Conservation (phyloP, 108 stramenopile species). For the Skeletonema potamos region DNA sequence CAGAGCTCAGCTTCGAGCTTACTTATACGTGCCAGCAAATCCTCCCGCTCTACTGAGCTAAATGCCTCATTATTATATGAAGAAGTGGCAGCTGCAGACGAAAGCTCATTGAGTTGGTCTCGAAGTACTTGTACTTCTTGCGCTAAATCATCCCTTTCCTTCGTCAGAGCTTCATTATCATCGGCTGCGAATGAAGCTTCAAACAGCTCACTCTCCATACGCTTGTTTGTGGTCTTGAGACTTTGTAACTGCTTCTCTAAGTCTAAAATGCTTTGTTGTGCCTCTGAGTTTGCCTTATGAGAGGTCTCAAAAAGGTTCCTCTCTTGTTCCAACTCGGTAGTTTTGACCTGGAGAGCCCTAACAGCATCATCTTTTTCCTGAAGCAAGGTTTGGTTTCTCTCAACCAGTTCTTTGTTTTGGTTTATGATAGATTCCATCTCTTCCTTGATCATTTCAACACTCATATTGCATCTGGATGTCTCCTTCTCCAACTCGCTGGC, state of each 20-base stretch:
- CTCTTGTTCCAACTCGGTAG: constrained; percentile 13
- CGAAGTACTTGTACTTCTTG: constrained; percentile 8
- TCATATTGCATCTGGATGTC: background rate
- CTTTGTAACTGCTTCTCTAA: constrained; percentile 25
- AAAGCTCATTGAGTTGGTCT: constrained; percentile 18
- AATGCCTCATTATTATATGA: background rate
- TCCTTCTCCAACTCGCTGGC: background rate
- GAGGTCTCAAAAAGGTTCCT: constrained; percentile 12
- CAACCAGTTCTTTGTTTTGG: constrained; percentile 14
- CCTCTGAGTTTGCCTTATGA: constrained; percentile 4
- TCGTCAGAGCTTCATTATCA: constrained; percentile 17
- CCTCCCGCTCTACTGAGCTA: constrained; percentile 22
- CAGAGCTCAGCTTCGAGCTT: constrained; percentile 35
- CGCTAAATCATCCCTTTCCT: constrained; percentile 20
- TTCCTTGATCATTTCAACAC: background rate
- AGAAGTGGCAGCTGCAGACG: constrained; percentile 2
- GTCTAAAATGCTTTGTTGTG: constrained; percentile 12
- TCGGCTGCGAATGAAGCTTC: constrained; percentile 27
- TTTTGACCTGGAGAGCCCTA: constrained; percentile 10
- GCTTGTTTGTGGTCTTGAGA: constrained; percentile 15
- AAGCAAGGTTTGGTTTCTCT: constrained; percentile 5
- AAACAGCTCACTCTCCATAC: constrained; percentile 30
- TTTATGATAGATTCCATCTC: constrained; percentile 8
- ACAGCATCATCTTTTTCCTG: constrained; percentile 17
- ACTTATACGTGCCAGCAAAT: constrained; percentile 21